Evolutionary conservation across 768 basidiomycete genomes (phyloP).

Genomic region (Symmetrospora coprosmae): DNA sequence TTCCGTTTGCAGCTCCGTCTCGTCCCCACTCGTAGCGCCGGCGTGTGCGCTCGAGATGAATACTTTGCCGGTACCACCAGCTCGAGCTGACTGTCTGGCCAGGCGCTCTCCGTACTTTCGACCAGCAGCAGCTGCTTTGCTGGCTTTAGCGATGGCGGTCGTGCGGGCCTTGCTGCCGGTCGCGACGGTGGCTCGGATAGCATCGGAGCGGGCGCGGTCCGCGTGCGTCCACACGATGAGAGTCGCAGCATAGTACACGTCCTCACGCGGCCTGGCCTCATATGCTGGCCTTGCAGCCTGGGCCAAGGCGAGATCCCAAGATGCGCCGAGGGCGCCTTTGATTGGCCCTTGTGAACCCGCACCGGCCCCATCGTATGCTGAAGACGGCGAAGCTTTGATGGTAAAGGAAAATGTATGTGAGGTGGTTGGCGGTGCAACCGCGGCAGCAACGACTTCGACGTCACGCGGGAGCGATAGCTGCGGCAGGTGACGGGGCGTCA

Average conservation of each 20-base stretch:
- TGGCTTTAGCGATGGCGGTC: constrained; percentile 18
- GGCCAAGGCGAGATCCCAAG: background rate
- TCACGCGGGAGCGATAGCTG: constrained; percentile 83
- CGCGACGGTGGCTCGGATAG: constrained; percentile 69
- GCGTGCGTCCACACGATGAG: constrained; percentile 93
- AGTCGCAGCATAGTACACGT: constrained; percentile 79
- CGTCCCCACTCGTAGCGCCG: constrained; percentile 48
- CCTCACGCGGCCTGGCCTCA: constrained; percentile 22
- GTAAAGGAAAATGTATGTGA: constrained; percentile 84
- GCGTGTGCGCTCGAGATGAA: too few relatives aligned
- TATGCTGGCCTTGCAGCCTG: background rate
- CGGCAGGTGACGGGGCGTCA: background rate
- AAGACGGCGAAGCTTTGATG: constrained; percentile 56
- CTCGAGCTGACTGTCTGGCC: constrained; percentile 15
- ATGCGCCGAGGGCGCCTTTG: background rate
- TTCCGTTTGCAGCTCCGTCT: constrained; percentile 44
- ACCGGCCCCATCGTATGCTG: background rate
- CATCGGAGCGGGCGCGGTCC: constrained; percentile 67
- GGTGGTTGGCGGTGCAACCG: constrained; percentile 79
- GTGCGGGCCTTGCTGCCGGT: background rate
- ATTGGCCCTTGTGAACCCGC: background rate
- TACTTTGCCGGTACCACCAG: constrained; percentile 40
- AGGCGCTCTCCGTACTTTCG: constrained; percentile 41
- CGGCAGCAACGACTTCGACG: constrained; percentile 88
- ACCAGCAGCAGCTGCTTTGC: constrained; percentile 25